These are phyloP conservation scores for Clavispora phyllophila DNA, from an alignment of 805 yeast genomes.

Conservation along the genomic window DNA sequence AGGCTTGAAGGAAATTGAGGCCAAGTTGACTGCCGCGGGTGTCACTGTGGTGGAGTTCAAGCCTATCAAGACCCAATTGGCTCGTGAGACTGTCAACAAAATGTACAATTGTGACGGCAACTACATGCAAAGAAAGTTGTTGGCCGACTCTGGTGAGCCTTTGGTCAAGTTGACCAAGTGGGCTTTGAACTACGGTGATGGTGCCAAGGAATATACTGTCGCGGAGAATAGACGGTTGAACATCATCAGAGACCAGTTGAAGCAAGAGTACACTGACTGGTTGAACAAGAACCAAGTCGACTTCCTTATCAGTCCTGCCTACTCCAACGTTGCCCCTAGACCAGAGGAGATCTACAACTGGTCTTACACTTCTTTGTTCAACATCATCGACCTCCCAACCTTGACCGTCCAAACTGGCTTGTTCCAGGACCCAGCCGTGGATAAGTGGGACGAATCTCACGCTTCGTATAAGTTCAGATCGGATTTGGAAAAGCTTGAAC, in stretches of 20 bases:
- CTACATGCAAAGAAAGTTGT: slow-evolving; percentile 44
- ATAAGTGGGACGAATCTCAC: slow-evolving; percentile 39
- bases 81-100: slow-evolving; percentile 51
- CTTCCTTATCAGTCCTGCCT: slow-evolving; percentile 62
- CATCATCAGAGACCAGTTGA: slow-evolving; percentile 50
- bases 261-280: slow-evolving; percentile 51
- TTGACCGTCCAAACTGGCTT: slow-evolving; percentile 60
- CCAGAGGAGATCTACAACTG: slow-evolving; percentile 63
- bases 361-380: slow-evolving; percentile 77
- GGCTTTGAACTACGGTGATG: slow-evolving; percentile 54
- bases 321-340: slow-evolving; percentile 67
- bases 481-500: slow-evolving; percentile 45
- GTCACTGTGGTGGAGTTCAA: slow-evolving; percentile 51
- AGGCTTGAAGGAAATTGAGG: slow-evolving; percentile 46
- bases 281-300: slow-evolving; percentile 55
- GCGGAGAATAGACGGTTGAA: slow-evolving; percentile 55
- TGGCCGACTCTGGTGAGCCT: slow-evolving; percentile 67
- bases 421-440: slow-evolving; percentile 50
- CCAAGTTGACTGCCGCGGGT: slow-evolving; percentile 54
- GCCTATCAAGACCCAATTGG: slow-evolving; percentile 54
- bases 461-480: slow-evolving; percentile 37
- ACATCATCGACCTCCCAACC: slow-evolving; percentile 66
- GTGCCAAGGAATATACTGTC: slow-evolving; percentile 42
- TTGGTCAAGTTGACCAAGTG: slow-evolving; percentile 58
- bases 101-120: slow-evolving; percentile 70